Evolutionary conservation across 495 filamentous ascomycete genomes (phyloP), one percentile per base, ranked within the genome.

Genomic region (Penicillium coffeae): DNA sequence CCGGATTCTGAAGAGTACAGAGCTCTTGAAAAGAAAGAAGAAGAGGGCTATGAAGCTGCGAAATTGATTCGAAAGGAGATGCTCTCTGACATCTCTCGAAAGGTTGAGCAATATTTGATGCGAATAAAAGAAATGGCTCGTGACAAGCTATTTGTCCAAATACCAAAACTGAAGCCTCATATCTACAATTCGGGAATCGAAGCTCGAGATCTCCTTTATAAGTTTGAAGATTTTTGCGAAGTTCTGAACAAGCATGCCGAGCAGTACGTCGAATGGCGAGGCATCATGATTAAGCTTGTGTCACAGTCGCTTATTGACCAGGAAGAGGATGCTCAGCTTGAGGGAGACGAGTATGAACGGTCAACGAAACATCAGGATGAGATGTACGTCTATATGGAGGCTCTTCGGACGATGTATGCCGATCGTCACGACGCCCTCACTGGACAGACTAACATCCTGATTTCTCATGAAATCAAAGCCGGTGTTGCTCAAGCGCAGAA

Each of bases 271-370:
- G 71, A 86, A 47, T 95, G 87, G 88, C 76, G 90, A 21, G 74
- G 84, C 20, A 70, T 79, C 18, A 79, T 90, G 51, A 74, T 87
- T 25, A 71, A 85, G 40, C 75, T 92, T 15, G 74, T 96, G 2
- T 67, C 83, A 1, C 74, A 82, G 37, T 80, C 87, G 0, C 74
- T 98, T 6, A 85, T 98, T 18, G 93, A 96, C 54, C 80, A 90
- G 55, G 89, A 94, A 41, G 78, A 76, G 12, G 70, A 75, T 7
- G 60, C 61, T 27, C 87, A 93, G 68, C 76, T 83, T 1, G 87
- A 90, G 33, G 92, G 93, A 27, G 81, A 96, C 18, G 92, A 96
- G 62, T 94, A 93, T 51, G 88, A 90, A 50, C 79, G 85, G 13
- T 93, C 91, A 2, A 92, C 87, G 0, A 88, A 87, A 62, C 75